phyloP scores from a whole-genome alignment of 2,329 filamentous ascomycete genomes.

The Coniochaeta sp. region DNA sequence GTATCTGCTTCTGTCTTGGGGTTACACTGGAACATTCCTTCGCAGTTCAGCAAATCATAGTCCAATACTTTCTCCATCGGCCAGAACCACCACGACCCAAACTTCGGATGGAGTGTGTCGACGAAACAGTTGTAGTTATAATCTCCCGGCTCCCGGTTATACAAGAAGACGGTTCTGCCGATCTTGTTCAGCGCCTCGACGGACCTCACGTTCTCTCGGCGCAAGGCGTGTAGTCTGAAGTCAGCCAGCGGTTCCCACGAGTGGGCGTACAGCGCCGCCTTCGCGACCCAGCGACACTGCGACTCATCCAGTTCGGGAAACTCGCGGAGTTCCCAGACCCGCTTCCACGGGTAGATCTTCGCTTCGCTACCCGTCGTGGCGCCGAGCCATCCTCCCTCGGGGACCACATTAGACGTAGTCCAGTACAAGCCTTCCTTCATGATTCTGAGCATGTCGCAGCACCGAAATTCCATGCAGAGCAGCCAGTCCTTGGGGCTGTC shows the following conservation, averaged over 20 bases:
- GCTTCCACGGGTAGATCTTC: background rate
- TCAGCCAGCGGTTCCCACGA: background rate
- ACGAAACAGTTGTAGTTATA: background rate
- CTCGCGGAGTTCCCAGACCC: background rate
- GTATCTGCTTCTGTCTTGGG: background rate
- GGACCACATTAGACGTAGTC: background rate
- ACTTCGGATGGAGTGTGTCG: background rate
- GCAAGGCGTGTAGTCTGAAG: background rate
- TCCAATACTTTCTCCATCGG: background rate
- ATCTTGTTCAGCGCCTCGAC: background rate
- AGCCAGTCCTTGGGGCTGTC: background rate
- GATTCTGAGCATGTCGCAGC: background rate
- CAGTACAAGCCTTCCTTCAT: background rate
- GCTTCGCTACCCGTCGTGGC: too few relatives aligned
- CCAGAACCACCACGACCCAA: slow-evolving; percentile 2
- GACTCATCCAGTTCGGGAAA: background rate
- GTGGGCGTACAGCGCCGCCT: background rate
- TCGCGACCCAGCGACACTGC: background rate
- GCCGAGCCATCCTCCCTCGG: background rate
- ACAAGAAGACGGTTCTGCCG: background rate
- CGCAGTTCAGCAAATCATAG: background rate
- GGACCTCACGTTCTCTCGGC: background rate
- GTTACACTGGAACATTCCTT: too few relatives aligned
- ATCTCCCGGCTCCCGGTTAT: background rate
- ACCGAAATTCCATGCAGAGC: background rate